Evolutionary conservation across 2,329 filamentous ascomycete genomes (phyloP), one percentile per base, ranked within the genome.

Genomic region (Westerdykella ornata): DNA sequence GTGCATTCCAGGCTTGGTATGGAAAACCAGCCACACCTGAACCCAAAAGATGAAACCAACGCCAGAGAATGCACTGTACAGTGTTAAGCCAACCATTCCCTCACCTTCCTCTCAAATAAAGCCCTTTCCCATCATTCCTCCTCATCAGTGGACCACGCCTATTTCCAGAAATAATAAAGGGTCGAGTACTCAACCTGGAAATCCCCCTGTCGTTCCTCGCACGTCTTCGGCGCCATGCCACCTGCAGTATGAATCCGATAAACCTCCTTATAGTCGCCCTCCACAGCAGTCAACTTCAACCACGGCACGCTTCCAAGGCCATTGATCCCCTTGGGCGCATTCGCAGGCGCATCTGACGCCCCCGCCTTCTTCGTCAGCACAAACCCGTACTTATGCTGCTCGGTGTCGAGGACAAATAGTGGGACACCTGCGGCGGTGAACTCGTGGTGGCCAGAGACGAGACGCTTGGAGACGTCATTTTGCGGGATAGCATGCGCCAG

Each of bases 201-300:
- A 1, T 67, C 59, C 9, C 74, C 71, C 0, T 72, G 63, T 72
- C 80, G 73, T 9, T 80, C 84, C 26, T 76, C 63, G 62, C 90
- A 97, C 0, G 80, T 85, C 18, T 76, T 71, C 0, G 89, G 89
- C 2, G 88, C 69, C 35, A 75, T 78, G 9, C 90, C 90, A 18
- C 88, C 89, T 1, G 84, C 88, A 9, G 90, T 97, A 56, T 85
- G 76, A 34, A 96, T 70, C 11, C 90, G 78, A 68, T 90, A 97
- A 17, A 95, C 82, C 62, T 88, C 80, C 62, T 81, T 77, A 52
- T 86, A 78, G 35, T 68, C 62, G 12, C 68, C 62, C 15, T 56
- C 49, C 3, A 51, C 44, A 8, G 67, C 69, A 13, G 73, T 69
- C 5, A 96, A 76, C 63, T 84, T 85, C 47, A 97, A 72, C 88